Conservation (phyloP, 2,329 filamentous ascomycete genomes). For the Huntiella abstrusa region DNA sequence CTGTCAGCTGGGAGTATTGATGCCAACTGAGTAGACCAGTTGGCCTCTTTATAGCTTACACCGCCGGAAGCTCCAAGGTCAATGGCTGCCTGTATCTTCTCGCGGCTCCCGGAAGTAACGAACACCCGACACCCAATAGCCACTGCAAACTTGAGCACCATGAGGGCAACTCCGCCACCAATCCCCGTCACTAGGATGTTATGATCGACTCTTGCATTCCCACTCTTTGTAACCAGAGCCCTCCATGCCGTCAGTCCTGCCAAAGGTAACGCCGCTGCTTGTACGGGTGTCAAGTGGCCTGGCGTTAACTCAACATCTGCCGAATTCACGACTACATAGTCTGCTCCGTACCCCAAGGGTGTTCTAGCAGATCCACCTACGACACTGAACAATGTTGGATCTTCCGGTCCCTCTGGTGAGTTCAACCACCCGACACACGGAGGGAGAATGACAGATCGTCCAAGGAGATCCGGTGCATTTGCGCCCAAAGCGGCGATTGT, state of each 20-base stretch:
- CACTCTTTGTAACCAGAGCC: constrained; percentile 62
- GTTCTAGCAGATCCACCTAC: constrained; percentile 48
- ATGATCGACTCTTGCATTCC: constrained; percentile 39
- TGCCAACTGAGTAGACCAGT: constrained; percentile 63
- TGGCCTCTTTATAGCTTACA: constrained; percentile 59
- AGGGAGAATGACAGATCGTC: constrained; percentile 58
- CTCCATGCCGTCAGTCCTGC: constrained; percentile 80
- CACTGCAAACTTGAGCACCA: constrained; percentile 61
- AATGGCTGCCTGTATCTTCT: constrained; percentile 56
- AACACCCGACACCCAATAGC: constrained; percentile 60
- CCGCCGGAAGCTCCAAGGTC: constrained; percentile 61
- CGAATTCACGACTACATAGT: constrained; percentile 50
- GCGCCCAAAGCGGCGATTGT: constrained; percentile 47
- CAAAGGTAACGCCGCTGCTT: constrained; percentile 70
- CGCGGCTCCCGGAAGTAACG: constrained; percentile 56
- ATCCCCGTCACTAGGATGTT: constrained; percentile 83
- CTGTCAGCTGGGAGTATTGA: constrained; percentile 43
- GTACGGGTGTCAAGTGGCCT: constrained; percentile 46
- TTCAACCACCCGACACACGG: constrained; percentile 63
- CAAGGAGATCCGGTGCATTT: constrained; percentile 22
- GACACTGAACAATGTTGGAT: constrained; percentile 37
- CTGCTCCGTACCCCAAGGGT: constrained; percentile 50
- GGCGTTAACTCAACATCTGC: constrained; percentile 61
- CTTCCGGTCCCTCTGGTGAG: constrained; percentile 55
- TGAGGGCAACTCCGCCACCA: constrained; percentile 76